Evolutionary conservation across 352 stramenopile species (phyloP).

Genomic region (Globisporangium solare): DNA sequence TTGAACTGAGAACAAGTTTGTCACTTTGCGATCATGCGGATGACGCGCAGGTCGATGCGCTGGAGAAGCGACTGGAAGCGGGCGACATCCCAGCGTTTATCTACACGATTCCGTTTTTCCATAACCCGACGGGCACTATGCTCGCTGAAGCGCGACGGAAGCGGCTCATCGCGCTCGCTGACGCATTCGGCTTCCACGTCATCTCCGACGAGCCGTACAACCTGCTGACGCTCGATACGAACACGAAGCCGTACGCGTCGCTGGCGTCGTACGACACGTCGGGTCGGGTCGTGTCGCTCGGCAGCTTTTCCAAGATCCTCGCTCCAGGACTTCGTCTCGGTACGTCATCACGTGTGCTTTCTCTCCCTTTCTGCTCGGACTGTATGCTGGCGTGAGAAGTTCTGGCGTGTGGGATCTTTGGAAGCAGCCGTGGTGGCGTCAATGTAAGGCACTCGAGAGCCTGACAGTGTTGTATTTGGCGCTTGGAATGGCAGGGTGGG

Average conservation of each 20-base stretch:
- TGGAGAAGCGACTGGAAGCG: constrained; percentile 59
- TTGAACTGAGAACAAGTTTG: too few relatives aligned
- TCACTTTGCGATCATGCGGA: not conserved
- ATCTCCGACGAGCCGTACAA: constrained; percentile 95
- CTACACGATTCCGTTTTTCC: constrained; percentile 92
- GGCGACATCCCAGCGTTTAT: constrained; percentile 83
- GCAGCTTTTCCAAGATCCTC: constrained; percentile 95
- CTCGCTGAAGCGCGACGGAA: constrained; percentile 64
- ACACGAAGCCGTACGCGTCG: constrained; percentile 28
- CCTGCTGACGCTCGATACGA: constrained; percentile 72
- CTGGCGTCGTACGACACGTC: constrained; percentile 65
- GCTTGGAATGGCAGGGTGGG: constrained; percentile 35
- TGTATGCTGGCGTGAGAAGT: not conserved
- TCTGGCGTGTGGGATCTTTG: not conserved
- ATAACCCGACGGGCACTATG: constrained; percentile 90
- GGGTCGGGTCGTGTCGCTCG: constrained; percentile 77
- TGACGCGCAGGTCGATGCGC: constrained; percentile 35
- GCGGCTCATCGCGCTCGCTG: constrained; percentile 72
- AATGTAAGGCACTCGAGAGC: too few relatives aligned
- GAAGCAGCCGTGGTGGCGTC: too few relatives aligned
- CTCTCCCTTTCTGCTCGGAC: too few relatives aligned
- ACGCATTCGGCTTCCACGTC: constrained; percentile 80
- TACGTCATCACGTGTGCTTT: constrained; percentile 20
- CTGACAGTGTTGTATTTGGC: too few relatives aligned
- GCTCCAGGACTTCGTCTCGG: constrained; percentile 86